These are phyloP conservation scores for Fusarium armeniacum DNA, from an alignment of 2,329 filamentous ascomycete species.

Conservation along the genomic window DNA sequence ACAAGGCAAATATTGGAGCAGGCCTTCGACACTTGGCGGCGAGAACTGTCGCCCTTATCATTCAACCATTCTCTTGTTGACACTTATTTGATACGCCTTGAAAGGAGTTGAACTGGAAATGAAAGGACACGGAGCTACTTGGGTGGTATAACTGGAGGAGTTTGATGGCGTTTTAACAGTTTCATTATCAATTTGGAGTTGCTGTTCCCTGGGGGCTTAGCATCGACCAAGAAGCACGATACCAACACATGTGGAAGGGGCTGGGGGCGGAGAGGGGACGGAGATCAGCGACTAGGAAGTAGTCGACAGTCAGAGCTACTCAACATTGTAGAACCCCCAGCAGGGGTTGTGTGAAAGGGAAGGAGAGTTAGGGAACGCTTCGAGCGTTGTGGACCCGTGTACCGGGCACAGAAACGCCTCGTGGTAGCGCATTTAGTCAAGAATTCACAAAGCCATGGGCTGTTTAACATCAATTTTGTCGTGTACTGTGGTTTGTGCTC, in stretches of 20 bases:
- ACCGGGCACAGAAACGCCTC: conserved; percentile 43
- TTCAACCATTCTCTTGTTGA: conserved; percentile 37
- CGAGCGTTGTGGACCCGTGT: conserved; percentile 39
- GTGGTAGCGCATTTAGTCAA: conserved; percentile 44
- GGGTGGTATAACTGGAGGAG: conserved; percentile 48
- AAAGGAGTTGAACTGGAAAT: conserved; percentile 40
- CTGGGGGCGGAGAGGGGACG: conserved; percentile 22
- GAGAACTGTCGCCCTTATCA: conserved; percentile 22
- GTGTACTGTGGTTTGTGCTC: conserved; percentile 40
- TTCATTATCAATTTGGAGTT: conserved; percentile 43
- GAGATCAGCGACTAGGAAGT: conserved; percentile 40
- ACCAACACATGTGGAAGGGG: conserved; percentile 45
- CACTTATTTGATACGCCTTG: conserved; percentile 34
- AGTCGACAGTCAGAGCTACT: conserved; percentile 15
- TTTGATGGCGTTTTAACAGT: conserved; percentile 48
- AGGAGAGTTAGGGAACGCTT: conserved; percentile 33
- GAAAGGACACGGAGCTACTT: conserved; percentile 34
- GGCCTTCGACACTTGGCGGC: conserved; percentile 34
- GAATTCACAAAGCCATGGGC: conserved; percentile 47
- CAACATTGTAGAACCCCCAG: conserved; percentile 16
- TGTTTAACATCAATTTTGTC: conserved; percentile 40
- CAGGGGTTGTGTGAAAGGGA: conserved; percentile 19
- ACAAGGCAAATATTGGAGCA: conserved; percentile 33
- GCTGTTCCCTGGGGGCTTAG: conserved; percentile 47
- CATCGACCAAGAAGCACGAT: conserved; percentile 46